Percentiles rank a stretch among this genome's conserved stretches.
Conservation (phyloP, 2,329 filamentous ascomycete species). For the Xylaria sp. region DNA sequence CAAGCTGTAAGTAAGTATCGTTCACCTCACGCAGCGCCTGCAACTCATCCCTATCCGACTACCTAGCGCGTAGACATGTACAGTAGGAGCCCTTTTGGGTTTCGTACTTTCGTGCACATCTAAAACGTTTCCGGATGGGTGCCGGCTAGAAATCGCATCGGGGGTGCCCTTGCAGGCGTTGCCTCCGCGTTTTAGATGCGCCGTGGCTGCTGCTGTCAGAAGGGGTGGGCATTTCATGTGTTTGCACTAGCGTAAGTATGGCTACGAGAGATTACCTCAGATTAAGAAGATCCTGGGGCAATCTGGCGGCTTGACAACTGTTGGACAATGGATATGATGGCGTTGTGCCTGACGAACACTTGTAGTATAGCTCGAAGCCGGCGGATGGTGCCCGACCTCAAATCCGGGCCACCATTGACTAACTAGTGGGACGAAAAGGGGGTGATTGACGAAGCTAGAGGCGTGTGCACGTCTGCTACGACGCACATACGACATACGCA, state of each 20-base stretch:
- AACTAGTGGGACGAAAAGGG: slow-evolving; percentile 3
- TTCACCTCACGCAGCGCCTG: background rate
- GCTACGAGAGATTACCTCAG: background rate
- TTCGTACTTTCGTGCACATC: slow-evolving; percentile 25
- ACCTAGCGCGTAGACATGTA: too few species aligned
- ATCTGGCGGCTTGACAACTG: background rate
- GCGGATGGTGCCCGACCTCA: slow-evolving; percentile 22
- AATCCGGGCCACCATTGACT: slow-evolving; percentile 5
- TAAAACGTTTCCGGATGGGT: slow-evolving; percentile 21
- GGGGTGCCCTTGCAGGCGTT: slow-evolving; percentile 18
- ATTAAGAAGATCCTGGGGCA: slow-evolving; percentile 1
- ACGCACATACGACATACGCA: too few species aligned
- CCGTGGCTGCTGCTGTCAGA: slow-evolving; percentile 15
- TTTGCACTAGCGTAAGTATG: slow-evolving; percentile 1
- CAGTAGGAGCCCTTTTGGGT: slow-evolving; percentile 17
- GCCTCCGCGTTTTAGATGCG: slow-evolving; percentile 14
- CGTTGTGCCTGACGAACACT: slow-evolving; percentile 18
- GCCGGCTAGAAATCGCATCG: slow-evolving; percentile 21
- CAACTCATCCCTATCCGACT: slow-evolving; percentile 19
- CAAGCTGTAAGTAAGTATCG: background rate
- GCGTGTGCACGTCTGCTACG: too few species aligned
- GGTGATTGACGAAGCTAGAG: too few species aligned
- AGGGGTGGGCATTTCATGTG: slow-evolving; percentile 4
- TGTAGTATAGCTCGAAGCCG: slow-evolving; percentile 6
- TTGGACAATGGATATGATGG: slow-evolving; percentile 17